Evolutionary conservation across 2,329 filamentous ascomycete genomes (phyloP), one percentile per base, ranked within the genome.

Genomic region (Fusarium equiseti): DNA sequence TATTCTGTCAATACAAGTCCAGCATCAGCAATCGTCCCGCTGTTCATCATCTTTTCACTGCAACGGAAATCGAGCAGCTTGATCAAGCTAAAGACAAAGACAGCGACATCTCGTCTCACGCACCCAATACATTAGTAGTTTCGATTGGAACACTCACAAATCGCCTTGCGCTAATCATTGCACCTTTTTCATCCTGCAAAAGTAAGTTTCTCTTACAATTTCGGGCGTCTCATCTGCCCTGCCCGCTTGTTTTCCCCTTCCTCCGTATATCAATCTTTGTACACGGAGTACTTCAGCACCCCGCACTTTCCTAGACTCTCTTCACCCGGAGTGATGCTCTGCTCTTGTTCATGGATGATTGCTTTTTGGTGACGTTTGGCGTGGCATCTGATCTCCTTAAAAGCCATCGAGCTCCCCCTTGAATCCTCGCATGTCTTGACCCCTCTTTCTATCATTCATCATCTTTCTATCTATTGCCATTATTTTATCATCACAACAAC

Each of bases 301-400:
- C 57, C 72, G 72, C 67, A 69, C 60, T 53, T 53, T n/a, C 24
- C 51, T 59, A 38, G 53, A 66, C 44, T 59, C 44, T 58, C 59
- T 61, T 43, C 58, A 35, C 50, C 50, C 35, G 32, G 50, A 54
- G 27, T 18, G 13, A 29, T 43, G 13, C 13, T 42, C 46, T 55
- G 45, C 24, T 67, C 45, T 48, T 63, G 40, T 58, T 66, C 63
- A 63, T 56, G 61, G 57, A 48, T 42, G 40, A 52, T 45, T 69
- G 57, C 51, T 59, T 61, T 63, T 62, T 68, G 62, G 73, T 75
- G 71, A 75, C 73, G 73, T 70, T 75, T 53, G 58, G 54, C 46
- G 45, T 59, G 20, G 60, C 46, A 48, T 72, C 67, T 53, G 59
- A 51, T 71, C 51, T 54, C 35, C 73, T 74, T 74, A 75, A 75